Conservation (phyloP, 192 early-diverging fungal species). For the Chytriomyces sp. region DNA sequence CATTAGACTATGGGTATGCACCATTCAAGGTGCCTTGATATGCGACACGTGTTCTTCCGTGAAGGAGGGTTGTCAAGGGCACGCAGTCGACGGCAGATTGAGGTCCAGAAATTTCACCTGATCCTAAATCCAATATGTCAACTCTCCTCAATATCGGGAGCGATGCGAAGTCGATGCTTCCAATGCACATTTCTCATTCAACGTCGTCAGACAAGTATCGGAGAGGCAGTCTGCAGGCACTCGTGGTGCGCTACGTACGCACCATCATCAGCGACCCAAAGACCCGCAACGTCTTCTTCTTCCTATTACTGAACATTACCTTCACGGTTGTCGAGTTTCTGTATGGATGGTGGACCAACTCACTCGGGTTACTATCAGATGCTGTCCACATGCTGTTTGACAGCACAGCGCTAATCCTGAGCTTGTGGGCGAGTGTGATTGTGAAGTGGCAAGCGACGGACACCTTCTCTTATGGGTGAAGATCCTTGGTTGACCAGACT, state of each 20-base stretch:
- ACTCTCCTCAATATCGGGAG: conserved; percentile 1
- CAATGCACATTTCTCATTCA: neutral
- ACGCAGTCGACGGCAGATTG: too few relatives aligned
- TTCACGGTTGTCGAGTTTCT: conserved; percentile 87
- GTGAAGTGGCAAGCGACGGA: conserved; percentile 87
- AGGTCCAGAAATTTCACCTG: too few relatives aligned
- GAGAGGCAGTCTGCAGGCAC: neutral
- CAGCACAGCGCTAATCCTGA: conserved; percentile 86
- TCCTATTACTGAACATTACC: conserved; percentile 86
- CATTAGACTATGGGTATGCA: too few relatives aligned
- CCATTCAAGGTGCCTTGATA: too few relatives aligned
- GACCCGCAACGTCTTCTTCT: conserved; percentile 92
- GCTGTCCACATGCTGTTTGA: conserved; percentile 99
- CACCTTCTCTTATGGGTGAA: conserved; percentile 73
- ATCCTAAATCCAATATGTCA: conserved; percentile 1
- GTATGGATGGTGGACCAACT: conserved; percentile 57
- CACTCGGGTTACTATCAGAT: conserved; percentile 88
- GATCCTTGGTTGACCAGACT: conserved; percentile 16
- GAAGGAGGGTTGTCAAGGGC: too few relatives aligned
- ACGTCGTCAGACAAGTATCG: conserved; percentile 24
- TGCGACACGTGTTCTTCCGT: too few relatives aligned
- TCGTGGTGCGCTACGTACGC: conserved; percentile 43
- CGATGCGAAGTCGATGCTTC: neutral
- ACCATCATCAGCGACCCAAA: conserved; percentile 67
- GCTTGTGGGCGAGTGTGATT: conserved; percentile 85